Base-by-base conservation (phyloP, 805 yeast species). In the Maudiozyma saulgeensis region DNA sequence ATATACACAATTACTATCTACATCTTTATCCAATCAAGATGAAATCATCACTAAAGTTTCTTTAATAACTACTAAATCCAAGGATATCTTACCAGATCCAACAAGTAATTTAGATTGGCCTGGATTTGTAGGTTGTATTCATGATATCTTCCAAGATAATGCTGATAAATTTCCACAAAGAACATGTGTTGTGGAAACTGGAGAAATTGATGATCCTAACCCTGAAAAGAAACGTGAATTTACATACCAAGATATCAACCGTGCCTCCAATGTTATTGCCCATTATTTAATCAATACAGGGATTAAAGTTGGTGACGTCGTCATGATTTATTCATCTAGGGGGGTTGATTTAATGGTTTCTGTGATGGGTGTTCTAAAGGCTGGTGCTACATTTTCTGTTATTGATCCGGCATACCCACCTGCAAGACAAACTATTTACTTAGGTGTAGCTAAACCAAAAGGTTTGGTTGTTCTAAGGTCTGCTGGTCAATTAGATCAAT, bases 331-430 rank as follows among this genome's bases (percentile, higher is more conserved):
- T 64, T 96, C 99, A 25, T 87, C 91, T 62, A 81, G 99, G 68
- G 96, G 97, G 59, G 99, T 93, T 7, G 99, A 93, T 64, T 74
- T 93, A 53, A 87, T 93, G 80, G 87, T 95, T 41, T 95, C 98
- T 6, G 97, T 93, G 16, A 83, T 93, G 86, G 99, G 98, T 68
- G 96, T 89, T 19, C 78, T 93, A 65, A 93, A 93, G 71, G 98
- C 99, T 1, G 99, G 99, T 58, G 98, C 96, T 16, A 91, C 99
- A 0, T 93, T 93, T 67, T 90, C 97, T 9, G 99, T 93, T 21
- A 95, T 93, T 55, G 99, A 93, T 65, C 99, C 99, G 7, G 98
- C 98, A 5, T 93, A 93, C 67, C 99, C 99, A 41, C 96, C 99
- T 16, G 95, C 96, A 9, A 81, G 99, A 69, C 99, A 93, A 69